Conservation (phyloP, 2,329 filamentous ascomycete species). For the Botrytis sinoallii region DNA sequence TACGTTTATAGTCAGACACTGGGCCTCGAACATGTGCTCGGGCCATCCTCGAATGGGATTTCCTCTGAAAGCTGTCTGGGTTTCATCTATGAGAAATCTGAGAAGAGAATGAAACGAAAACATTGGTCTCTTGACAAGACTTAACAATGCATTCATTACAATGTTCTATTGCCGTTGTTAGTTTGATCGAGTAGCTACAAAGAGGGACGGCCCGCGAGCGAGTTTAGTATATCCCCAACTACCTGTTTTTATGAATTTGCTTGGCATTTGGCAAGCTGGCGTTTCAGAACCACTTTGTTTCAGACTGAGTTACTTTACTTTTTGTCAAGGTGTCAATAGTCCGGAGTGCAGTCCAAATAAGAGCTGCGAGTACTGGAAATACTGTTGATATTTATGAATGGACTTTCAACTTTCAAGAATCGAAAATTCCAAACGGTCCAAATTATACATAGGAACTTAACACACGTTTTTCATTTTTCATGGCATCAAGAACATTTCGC, state of each 20-base stretch:
- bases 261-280: neutral
- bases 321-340: neutral
- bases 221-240: neutral
- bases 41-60: neutral
- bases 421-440: neutral
- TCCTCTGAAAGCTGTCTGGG: neutral
- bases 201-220: neutral
- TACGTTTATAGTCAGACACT: neutral
- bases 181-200: too few species aligned
- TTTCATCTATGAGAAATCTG: neutral
- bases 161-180: neutral
- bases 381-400: neutral
- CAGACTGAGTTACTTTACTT: neutral
- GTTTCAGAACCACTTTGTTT: neutral
- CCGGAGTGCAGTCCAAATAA: neutral
- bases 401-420: neutral
- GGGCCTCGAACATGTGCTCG: constrained; percentile 1
- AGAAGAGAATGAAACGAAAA: neutral
- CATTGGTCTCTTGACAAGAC: neutral
- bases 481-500: neutral
- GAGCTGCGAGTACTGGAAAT: neutral
- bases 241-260: neutral
- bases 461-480: neutral
- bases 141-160: neutral
- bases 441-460: neutral